phyloP scores from a whole-genome alignment of 495 filamentous ascomycete species.

The Clavariopsis aquatica region DNA sequence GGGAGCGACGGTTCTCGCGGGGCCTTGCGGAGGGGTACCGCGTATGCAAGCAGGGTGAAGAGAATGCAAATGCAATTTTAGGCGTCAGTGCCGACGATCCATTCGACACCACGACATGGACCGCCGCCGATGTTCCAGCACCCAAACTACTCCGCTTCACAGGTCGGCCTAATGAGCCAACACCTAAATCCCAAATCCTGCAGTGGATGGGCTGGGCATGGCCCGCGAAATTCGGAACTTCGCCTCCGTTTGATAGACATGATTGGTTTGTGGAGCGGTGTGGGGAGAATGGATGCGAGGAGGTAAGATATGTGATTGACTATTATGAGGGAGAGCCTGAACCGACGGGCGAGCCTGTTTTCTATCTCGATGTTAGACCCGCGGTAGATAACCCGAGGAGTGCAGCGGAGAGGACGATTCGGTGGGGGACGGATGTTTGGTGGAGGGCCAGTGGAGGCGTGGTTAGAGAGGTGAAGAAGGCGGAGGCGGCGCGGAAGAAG shows the following conservation, averaged over 20 bases:
- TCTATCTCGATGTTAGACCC: constrained; percentile 95
- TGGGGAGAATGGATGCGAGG: constrained; percentile 59
- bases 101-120: constrained; percentile 48
- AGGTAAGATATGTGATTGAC: constrained; percentile 95
- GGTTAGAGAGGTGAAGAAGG: constrained; percentile 41
- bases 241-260: constrained; percentile 94
- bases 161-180: constrained; percentile 83
- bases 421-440: constrained; percentile 95
- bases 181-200: constrained; percentile 82
- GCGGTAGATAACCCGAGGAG: constrained; percentile 80
- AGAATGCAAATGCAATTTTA: constrained; percentile 34
- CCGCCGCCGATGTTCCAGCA: constrained; percentile 46
- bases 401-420: constrained; percentile 77
- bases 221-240: constrained; percentile 74
- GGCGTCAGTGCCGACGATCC: constrained; percentile 6
- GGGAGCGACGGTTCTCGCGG: constrained; percentile 80
- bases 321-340: constrained; percentile 91
- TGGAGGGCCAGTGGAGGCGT: constrained; percentile 75
- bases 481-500: constrained; percentile 29
- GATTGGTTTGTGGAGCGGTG: constrained; percentile 88
- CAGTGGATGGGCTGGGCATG: constrained; percentile 75
- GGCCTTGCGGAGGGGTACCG: constrained; percentile 73
- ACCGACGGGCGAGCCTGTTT: constrained; percentile 88
- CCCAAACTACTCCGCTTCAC: constrained; percentile 83
- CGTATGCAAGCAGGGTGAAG: constrained; percentile 72